Conservation (phyloP, 148 eudicot species). For the Heliamphora exappendiculata region DNA sequence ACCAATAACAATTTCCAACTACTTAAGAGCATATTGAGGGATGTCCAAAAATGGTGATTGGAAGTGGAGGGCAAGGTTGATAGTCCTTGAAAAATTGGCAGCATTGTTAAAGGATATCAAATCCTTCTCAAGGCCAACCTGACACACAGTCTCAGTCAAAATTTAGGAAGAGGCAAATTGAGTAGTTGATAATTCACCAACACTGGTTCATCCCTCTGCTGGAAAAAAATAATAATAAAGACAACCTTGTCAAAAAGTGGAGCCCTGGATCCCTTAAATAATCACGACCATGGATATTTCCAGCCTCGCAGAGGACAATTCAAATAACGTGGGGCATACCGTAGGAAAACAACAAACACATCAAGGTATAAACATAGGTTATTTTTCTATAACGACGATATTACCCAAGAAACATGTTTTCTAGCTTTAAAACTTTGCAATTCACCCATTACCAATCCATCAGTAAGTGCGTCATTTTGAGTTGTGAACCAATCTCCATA, state of each 20-base stretch:
- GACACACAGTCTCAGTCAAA: not conserved
- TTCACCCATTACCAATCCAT: not conserved
- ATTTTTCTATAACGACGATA: not conserved
- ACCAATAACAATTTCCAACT: not conserved
- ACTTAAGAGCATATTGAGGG: not conserved
- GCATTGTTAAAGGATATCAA: not conserved
- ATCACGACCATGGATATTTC: not conserved
- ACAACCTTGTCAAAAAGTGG: not conserved
- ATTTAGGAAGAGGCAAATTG: not conserved
- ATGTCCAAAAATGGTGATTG: not conserved
- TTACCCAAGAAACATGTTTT: not conserved
- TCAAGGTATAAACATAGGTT: not conserved
- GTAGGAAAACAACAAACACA: not conserved
- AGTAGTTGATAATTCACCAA: not conserved
- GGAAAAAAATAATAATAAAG: not conserved
- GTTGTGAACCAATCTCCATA: not conserved
- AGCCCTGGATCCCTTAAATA: not conserved
- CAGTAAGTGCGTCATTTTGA: not conserved
- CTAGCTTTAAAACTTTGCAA: not conserved
- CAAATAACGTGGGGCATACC: not conserved
- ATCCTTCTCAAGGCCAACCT: not conserved
- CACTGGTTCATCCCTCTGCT: not conserved
- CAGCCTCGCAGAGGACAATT: not conserved
- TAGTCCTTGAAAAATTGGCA: not conserved
- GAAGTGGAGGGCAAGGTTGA: not conserved